Evolutionary conservation across 768 basidiomycete species (phyloP).

Genomic region (Boletus sp.): DNA sequence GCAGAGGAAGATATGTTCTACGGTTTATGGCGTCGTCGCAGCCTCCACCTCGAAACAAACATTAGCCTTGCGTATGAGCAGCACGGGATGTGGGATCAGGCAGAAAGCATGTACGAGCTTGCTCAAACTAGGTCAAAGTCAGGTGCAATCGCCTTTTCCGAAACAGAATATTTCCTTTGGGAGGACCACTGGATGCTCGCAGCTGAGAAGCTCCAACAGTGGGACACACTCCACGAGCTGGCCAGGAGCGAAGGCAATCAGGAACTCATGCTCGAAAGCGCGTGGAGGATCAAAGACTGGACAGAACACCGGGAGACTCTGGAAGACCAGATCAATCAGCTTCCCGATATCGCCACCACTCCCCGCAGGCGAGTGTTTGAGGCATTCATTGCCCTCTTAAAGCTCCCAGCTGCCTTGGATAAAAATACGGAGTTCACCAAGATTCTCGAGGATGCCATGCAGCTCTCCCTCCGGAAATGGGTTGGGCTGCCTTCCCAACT

Average conservation of each 20-base stretch:
- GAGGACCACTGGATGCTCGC: constrained; percentile 99
- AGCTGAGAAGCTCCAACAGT: constrained; percentile 95
- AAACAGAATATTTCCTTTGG: constrained; percentile 96
- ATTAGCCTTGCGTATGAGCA: constrained; percentile 88
- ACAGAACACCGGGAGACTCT: constrained; percentile 69
- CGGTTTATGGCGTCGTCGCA: constrained; percentile 90
- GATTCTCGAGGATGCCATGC: constrained; percentile 93
- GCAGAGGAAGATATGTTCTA: constrained; percentile 97
- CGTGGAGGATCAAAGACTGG: constrained; percentile 96
- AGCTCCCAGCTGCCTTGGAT: constrained; percentile 74
- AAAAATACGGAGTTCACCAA: constrained; percentile 86
- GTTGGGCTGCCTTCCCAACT: constrained; percentile 80
- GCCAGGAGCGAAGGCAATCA: constrained; percentile 86
- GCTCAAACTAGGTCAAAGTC: constrained; percentile 84
- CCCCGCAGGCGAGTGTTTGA: constrained; percentile 98
- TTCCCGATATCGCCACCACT: constrained; percentile 87
- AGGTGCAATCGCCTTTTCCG: constrained; percentile 84
- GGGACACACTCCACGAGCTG: constrained; percentile 92
- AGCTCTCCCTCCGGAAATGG: constrained; percentile 96
- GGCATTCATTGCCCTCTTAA: constrained; percentile 86
- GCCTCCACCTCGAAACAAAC: constrained; percentile 87
- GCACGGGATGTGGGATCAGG: constrained; percentile 95
- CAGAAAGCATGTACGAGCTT: constrained; percentile 80
- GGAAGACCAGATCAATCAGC: constrained; percentile 74
- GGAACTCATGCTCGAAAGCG: constrained; percentile 90